Base-by-base conservation (phyloP, 2,329 filamentous ascomycete species). In the Alternaria panax region DNA sequence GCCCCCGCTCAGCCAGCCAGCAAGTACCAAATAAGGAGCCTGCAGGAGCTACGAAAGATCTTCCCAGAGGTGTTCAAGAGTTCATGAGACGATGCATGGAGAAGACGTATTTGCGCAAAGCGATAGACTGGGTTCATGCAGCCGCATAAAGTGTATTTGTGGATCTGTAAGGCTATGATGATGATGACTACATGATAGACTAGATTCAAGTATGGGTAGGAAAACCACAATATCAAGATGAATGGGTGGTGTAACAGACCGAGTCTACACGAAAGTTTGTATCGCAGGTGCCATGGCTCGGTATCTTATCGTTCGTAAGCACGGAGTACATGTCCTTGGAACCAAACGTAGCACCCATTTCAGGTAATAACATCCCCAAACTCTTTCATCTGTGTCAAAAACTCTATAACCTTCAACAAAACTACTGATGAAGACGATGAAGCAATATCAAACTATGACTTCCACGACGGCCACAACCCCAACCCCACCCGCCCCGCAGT, bases 1-100 rank as follows among this genome's bases (percentile, higher is more conserved):
- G 76, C 84, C 9, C 93, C 93, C 2, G 77, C 79, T 22, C 84
- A 82, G 5, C 87, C 85, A 60, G 90, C 90, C 5, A 90, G 89
- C 36, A 86, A 91, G 69, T 87, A 91, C 75, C 89, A 93, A 74
- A 91, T 99, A 65, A 84, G 86, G 43, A 85, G 88, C 72, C 80
- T 99, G 27, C 84, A 91, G 64, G 91, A 98, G 72, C 80, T 99
- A 58, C 87, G 91, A 45, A 80, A 80, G 0, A 78, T 91, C 11
- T 98, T 94, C 67, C 93, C 95, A 0, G 88, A 96, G 57, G 87
- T 97, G 63, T 97, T 99, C 84, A 95, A 91, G 77, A 71, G 65
- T 57, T 63, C 65, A n/a, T 59, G 45, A 55, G 45, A 36, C 8
- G 14, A 25, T 34, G 4, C 18, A 34, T 34, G 3, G 5, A 28